phyloP scores from a whole-genome alignment of 176 grass and related monocot genomes.

The Poa pratensis region DNA sequence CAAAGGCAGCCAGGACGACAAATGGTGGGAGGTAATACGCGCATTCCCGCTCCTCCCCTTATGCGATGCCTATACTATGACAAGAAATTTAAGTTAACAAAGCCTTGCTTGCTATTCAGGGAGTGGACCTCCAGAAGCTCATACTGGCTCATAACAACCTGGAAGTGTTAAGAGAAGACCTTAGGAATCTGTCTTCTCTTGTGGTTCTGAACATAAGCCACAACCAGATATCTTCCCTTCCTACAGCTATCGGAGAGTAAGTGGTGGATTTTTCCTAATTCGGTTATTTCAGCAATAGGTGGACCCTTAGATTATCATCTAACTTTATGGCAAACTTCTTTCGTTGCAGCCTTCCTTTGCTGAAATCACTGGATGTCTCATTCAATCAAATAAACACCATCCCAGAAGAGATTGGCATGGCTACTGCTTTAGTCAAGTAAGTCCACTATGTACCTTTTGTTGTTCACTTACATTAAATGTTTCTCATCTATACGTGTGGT shows the following conservation, averaged over 20 bases:
- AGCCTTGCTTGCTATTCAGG: slow-evolving; percentile 43
- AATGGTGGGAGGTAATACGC: slow-evolving; percentile 94
- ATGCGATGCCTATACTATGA: not conserved
- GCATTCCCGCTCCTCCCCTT: not conserved
- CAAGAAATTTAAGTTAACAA: not conserved
- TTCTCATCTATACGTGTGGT: not conserved
- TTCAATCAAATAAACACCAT: slow-evolving; percentile 73
- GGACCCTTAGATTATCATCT: not conserved
- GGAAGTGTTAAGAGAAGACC: slow-evolving; percentile 74
- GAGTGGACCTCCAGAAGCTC: slow-evolving; percentile 85
- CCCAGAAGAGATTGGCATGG: slow-evolving; percentile 77
- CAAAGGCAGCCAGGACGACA: slow-evolving; percentile 64
- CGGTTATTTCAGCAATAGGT: not conserved
- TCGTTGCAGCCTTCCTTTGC: slow-evolving; percentile 64
- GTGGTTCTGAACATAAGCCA: slow-evolving; percentile 87
- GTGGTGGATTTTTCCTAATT: slow-evolving; percentile 14
- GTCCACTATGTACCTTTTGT: slow-evolving; percentile 33
- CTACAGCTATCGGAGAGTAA: slow-evolving; percentile 86
- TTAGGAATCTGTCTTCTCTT: slow-evolving; percentile 72
- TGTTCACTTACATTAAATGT: slow-evolving; percentile 33
- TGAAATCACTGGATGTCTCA: slow-evolving; percentile 83
- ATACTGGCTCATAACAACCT: slow-evolving; percentile 97
- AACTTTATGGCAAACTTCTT: slow-evolving; percentile 29
- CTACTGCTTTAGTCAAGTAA: slow-evolving; percentile 84
- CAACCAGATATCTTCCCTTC: slow-evolving; percentile 74